Evolutionary conservation across 148 eudicot genomes (phyloP).

Genomic region (Chenopodium formosanum): DNA sequence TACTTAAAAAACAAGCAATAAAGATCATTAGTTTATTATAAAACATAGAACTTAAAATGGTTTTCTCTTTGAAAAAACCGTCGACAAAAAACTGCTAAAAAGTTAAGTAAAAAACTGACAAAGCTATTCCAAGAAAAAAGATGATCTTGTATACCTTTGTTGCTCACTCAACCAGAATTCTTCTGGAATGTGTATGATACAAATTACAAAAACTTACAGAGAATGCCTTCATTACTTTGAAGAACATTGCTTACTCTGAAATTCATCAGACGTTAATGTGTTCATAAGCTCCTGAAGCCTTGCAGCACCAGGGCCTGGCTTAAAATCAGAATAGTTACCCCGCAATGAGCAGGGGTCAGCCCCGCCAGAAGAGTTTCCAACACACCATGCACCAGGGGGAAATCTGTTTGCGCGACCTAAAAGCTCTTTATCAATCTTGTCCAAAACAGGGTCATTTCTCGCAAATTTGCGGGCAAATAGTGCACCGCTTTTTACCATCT

Average conservation of each 20-base stretch:
- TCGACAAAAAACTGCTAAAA: neutral
- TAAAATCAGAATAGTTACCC: conserved; percentile 69
- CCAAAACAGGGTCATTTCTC: conserved; percentile 65
- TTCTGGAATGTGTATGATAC: neutral
- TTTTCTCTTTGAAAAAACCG: neutral
- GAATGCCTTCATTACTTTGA: conserved; percentile 19
- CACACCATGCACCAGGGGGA: conserved; percentile 92
- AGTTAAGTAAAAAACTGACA: neutral
- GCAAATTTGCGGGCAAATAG: conserved; percentile 83
- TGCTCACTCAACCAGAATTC: conserved; percentile 16
- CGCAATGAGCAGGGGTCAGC: conserved; percentile 66
- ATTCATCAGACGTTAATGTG: conserved; percentile 57
- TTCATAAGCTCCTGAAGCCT: conserved; percentile 56
- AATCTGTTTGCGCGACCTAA: conserved; percentile 65
- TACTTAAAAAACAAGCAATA: neutral
- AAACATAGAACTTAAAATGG: neutral
- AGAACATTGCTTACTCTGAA: conserved; percentile 63
- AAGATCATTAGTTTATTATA: neutral
- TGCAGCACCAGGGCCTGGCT: conserved; percentile 69
- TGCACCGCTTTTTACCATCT: conserved; percentile 89
- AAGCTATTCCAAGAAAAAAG: neutral
- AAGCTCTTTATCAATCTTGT: conserved; percentile 77
- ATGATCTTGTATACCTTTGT: conserved; percentile 5
- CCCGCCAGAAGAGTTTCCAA: conserved; percentile 52
- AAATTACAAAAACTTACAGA: conserved; percentile 16